Evolutionary conservation across 2,329 filamentous ascomycete genomes (phyloP), one percentile per base, ranked within the genome.

Genomic region (Paradendryphiella salina): DNA sequence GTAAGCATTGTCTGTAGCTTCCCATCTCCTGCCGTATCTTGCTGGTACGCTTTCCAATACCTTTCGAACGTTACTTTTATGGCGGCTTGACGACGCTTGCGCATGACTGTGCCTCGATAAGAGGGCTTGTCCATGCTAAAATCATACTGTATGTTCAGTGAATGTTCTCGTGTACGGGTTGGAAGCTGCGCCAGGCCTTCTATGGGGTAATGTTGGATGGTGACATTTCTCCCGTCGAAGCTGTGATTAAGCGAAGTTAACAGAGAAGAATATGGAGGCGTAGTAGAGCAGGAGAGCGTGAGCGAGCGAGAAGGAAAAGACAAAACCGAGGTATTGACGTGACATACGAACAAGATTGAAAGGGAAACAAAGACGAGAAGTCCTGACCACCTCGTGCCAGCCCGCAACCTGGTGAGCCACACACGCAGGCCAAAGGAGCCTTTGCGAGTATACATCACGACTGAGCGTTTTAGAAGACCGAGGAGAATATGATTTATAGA

Each of bases 31-130:
- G 11, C 14, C n/a, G 7, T 13, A 7, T 7, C 21, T 14, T 4
- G 15, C 21, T 33, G 34, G 73, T 96, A 96, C 26, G 88, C 88
- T 2, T 76, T 74, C 92, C 92, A 96, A 0, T 88, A 85, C 60
- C 86, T 85, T 60, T 81, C 73, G 71, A 95, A 88, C 49, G 90
- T 86, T 6, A 81, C 79, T 70, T 85, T 90, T 67, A 96, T 85
- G 36, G 81, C 76, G 9, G 78, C 77, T 56, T 86, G 81, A 44
- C 88, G 84, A 48, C 82, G 74, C 54, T 85, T 72, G 20, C 90
- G 85, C 62, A 83, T 82, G 8, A 60, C 46, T 43, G 59, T 52
- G 13, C 77, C 5, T 14, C n/a, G 23, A 23, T 37, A 46, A 1
- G 13, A 29, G 9, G 15, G 26, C 5, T 13, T 13, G 7, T 31